Evolutionary conservation across 2,329 filamentous ascomycete genomes (phyloP).

Genomic region (Tolypocladium pustulatum): DNA sequence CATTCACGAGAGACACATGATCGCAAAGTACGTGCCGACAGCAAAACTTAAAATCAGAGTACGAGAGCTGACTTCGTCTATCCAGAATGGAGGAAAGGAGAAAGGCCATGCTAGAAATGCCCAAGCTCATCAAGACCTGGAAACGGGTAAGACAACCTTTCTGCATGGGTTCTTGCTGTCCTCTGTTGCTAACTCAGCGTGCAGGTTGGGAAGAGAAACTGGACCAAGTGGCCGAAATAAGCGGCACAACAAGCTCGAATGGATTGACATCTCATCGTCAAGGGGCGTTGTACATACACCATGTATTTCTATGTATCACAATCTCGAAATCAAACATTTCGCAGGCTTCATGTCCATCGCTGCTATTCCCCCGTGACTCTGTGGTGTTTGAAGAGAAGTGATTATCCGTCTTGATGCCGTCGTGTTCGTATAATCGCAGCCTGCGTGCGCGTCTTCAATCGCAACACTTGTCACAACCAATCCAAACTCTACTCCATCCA

Average conservation of each 20-base stretch:
- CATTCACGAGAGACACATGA: slow-evolving; percentile 78
- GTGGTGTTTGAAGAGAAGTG: not conserved
- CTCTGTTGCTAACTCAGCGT: slow-evolving; percentile 20
- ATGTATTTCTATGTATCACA: slow-evolving; percentile 22
- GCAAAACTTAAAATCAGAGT: no score
- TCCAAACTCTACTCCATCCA: not conserved
- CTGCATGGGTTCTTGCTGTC: no score
- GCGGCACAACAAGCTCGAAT: slow-evolving; percentile 4
- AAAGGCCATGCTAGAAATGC: slow-evolving; percentile 92
- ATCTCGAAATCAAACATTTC: slow-evolving; percentile 1
- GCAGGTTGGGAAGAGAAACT: slow-evolving; percentile 44
- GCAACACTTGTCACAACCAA: not conserved
- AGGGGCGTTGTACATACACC: slow-evolving; percentile 17
- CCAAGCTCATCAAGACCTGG: slow-evolving; percentile 82
- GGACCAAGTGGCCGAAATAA: slow-evolving; percentile 49
- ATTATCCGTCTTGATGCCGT: not conserved
- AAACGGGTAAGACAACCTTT: slow-evolving; percentile 60
- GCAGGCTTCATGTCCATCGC: not conserved
- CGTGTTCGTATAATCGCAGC: not conserved
- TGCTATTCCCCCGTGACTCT: not conserved
- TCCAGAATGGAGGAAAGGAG: slow-evolving; percentile 73
- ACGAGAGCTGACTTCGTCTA: slow-evolving; percentile 3
- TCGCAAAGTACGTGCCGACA: slow-evolving; percentile 50
- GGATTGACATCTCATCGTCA: not conserved
- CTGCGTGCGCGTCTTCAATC: not conserved